Evolutionary conservation across 768 basidiomycete genomes (phyloP), one percentile per base, ranked within the genome.

Genomic region (Boletus barrowsii): DNA sequence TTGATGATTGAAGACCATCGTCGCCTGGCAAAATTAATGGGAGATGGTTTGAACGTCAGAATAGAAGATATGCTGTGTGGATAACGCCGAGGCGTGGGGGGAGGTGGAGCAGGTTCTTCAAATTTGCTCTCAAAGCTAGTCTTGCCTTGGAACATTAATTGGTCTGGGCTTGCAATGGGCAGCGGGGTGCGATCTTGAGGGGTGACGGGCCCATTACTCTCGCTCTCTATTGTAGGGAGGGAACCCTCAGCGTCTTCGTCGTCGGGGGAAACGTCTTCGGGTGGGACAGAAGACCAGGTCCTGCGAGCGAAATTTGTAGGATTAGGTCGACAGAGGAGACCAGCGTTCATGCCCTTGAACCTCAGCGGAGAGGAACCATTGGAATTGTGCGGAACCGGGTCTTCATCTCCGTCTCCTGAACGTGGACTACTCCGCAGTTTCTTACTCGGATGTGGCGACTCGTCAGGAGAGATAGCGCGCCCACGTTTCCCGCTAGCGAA

Each of bases 21-120:
- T 49, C 81, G 79, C 60, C 78, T 79, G 9, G 84, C 83, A 64
- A 82, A 84, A 59, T 78, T 77, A 67, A 79, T 76, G n/a, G 84
- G 84, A 36, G 83, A 81, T 15, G 85, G 85, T 47, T 82, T 83
- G 66, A 76, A 80, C 22, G 78, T 79, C 61, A 83, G 62, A 30
- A 79, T 73, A 29, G 72, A 75, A 46, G 76, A 72, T 66, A 70
- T 26, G 51, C 48, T 53, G 35, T 62, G 54, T 26, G 46, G 46
- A 42, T 52, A 46, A 57, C 37, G 55, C 52, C 60, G 64, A 56
- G 68, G 68, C 15, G 53, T 66, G 44, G 66, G 55, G 51, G 41
- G 57, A 60, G 59, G 65, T 52, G 60, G 51, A 57, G 57, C 52
- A 54, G 44, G 36, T 40, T 62, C 68, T 57, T 60, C 66, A 41